Evolutionary conservation across 192 early-diverging fungal genomes (phyloP), one percentile per base, ranked within the genome.

Genomic region (Coemansia sp.): DNA sequence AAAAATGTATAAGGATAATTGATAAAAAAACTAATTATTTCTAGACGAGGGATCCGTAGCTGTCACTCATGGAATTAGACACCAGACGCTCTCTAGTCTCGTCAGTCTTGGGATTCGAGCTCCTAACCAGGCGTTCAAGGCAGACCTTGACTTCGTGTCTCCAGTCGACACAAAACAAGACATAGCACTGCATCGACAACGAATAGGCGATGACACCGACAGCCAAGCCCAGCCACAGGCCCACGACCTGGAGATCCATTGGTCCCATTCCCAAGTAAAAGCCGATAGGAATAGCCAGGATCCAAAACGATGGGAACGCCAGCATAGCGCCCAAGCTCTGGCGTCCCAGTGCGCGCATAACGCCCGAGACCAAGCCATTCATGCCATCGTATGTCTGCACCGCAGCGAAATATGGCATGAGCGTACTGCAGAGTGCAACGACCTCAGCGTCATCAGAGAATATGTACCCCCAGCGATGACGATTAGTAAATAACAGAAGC

Each of bases 391-490:
- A 83, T 0, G 77, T 75, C 34, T 75, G 75, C 36, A 75, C 68
- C 1, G 77, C 71, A 13, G 77, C 74, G 65, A 77, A 78, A 24
- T 72, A 76, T 16, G 77, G 77, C 72, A 86, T 83, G 29, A 83
- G 62, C 3, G 66, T 42, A 8, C 70, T 72, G 59, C 77, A 80
- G 27, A 80, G n/a, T 6, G 47, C 68, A 27, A 72, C 68, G 11
- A 86, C 85, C 5, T 54, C 64, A 16, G 57, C 41, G 18, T 78
- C 72, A 22, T 66, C 46, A 3, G 69, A 73, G 55, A 85, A 92
- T 4, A 93, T 67, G 46, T 87, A 90, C 2, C 94, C 96, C 88
- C 88, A 90, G 1, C 66, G 41, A 18, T 87, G 59, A 54, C 89
- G 85, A 38, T 87, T 74, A 3, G 69, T 10, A 18, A 95, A 73